phyloP scores from a whole-genome alignment of 805 yeast genomes.

The Babjeviella inositovora region DNA sequence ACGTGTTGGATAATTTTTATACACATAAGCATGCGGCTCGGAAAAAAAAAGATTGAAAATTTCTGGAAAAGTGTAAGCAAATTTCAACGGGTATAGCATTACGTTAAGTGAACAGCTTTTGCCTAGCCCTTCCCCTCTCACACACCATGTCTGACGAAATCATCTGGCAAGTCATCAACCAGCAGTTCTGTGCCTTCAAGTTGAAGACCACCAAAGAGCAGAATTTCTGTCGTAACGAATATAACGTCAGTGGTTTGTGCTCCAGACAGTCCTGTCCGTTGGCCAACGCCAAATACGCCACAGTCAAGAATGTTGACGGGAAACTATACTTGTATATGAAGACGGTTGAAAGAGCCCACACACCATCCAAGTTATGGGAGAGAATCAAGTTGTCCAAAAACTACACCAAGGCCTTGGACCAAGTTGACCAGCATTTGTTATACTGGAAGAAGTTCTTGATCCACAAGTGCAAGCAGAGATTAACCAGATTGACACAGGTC shows the following conservation, averaged over 20 bases:
- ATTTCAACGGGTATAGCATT: too few species aligned
- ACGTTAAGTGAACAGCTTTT: too few species aligned
- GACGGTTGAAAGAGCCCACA: constrained; percentile 94
- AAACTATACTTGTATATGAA: constrained; percentile 80
- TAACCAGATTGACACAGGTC: constrained; percentile 88
- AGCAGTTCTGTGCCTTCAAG: constrained; percentile 91
- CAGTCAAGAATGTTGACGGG: constrained; percentile 71
- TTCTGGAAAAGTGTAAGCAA: too few species aligned
- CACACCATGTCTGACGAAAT: constrained; percentile 57
- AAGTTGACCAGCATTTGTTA: constrained; percentile 71
- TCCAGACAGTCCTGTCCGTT: constrained; percentile 89
- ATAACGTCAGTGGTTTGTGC: constrained; percentile 90
- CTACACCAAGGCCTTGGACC: constrained; percentile 75
- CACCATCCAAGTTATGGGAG: constrained; percentile 92
- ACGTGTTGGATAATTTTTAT: too few species aligned
- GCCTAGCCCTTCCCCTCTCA: too few species aligned
- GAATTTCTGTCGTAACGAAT: constrained; percentile 89
- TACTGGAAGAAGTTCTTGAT: constrained; percentile 89
- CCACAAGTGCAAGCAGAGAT: constrained; percentile 91
- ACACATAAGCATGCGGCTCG: too few species aligned
- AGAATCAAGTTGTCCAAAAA: constrained; percentile 81
- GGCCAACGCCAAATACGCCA: constrained; percentile 86
- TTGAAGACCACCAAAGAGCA: constrained; percentile 79
- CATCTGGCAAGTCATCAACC: constrained; percentile 94
- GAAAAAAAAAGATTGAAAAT: too few species aligned